phyloP scores from a whole-genome alignment of 495 filamentous ascomycete genomes.

The Cryomyces minteri region DNA sequence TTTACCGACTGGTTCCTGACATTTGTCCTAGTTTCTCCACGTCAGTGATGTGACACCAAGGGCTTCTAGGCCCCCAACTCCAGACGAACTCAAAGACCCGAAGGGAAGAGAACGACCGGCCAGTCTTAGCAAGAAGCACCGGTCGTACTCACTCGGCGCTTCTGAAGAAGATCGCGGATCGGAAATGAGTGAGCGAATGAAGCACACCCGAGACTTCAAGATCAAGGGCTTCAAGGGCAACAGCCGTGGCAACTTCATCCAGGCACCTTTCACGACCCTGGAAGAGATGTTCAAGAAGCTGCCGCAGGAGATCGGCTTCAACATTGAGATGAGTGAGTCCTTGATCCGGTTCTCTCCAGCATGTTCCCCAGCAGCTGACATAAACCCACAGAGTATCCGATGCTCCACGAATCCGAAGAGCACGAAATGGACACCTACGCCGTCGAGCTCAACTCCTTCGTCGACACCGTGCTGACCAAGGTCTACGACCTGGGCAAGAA shows the following conservation, averaged over 20 bases:
- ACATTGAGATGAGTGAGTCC: conserved; percentile 75
- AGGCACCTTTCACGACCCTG: conserved; percentile 84
- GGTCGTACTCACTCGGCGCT: conserved; percentile 22
- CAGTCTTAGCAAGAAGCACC: conserved; percentile 4
- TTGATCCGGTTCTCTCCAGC: conserved; percentile 9
- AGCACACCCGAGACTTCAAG: conserved; percentile 90
- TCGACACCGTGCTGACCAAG: conserved; percentile 76
- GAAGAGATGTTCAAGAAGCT: conserved; percentile 83
- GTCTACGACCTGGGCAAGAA: conserved; percentile 60
- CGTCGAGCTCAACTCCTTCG: conserved; percentile 92
- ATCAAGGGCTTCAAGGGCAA: conserved; percentile 91
- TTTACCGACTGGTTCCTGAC: neutral
- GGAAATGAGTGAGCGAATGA: conserved; percentile 82
- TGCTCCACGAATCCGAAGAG: conserved; percentile 84
- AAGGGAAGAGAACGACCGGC: neutral
- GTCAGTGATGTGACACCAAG: conserved; percentile 42
- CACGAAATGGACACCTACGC: conserved; percentile 97
- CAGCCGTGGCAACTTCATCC: conserved; percentile 79
- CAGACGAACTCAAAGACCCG: conserved; percentile 18
- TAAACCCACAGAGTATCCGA: conserved; percentile 58
- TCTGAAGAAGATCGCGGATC: conserved; percentile 25
- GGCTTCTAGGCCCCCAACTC: conserved; percentile 26
- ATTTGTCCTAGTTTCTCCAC: conserved; percentile 46
- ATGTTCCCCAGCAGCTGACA: conserved; percentile 12
- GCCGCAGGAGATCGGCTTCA: conserved; percentile 71